Evolutionary conservation across 345 rosid species (phyloP).

Genomic region (Citrus reticulata): DNA sequence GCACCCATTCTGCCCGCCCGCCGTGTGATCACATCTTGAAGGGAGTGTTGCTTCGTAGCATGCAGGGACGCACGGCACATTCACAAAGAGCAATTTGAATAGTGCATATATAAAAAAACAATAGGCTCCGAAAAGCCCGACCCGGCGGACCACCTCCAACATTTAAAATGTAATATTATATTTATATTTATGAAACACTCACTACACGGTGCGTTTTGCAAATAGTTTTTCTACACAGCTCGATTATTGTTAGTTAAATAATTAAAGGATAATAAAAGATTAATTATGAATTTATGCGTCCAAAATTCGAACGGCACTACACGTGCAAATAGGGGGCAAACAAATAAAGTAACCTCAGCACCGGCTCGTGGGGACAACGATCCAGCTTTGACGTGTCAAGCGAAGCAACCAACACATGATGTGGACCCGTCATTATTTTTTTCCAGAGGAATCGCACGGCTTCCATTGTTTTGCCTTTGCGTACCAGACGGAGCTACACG

Average conservation of each 20-base stretch:
- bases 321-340: constrained; percentile 17
- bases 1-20: no score
- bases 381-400: neutral
- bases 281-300: no score
- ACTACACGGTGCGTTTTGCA: no score
- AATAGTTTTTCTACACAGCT: no score
- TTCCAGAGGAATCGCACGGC: neutral
- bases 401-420: constrained; percentile 8
- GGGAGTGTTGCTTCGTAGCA: neutral
- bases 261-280: no score
- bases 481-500: neutral
- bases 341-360: neutral
- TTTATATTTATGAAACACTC: no score
- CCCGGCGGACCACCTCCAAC: neutral
- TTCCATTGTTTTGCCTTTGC: neutral
- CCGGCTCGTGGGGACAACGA: constrained; percentile 7
- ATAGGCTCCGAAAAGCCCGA: neutral
- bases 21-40: neutral
- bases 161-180: neutral
- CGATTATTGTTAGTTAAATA: no score
- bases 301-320: constrained; percentile 11
- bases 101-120: constrained; percentile 5
- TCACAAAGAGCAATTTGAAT: constrained; percentile 12
- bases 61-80: neutral
- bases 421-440: neutral